Base-by-base conservation (phyloP, 2,329 filamentous ascomycete genomes). In the Beauveria bassiana region DNA sequence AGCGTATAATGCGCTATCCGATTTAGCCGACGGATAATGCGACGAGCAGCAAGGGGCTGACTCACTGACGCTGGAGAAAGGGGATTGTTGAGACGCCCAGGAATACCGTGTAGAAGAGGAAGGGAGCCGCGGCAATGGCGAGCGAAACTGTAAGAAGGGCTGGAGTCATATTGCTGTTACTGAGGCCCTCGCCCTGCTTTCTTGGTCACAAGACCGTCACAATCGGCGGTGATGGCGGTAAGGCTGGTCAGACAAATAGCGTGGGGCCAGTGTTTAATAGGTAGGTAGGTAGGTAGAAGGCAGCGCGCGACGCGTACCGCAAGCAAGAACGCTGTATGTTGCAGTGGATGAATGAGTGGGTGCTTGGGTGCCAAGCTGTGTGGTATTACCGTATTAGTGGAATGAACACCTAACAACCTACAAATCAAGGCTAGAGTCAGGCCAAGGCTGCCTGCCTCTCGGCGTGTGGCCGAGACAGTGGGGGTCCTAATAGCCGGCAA, bases 31-130 rank as follows among this genome's bases (percentile, higher is more conserved):
- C 40, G 28, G 10, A 34, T 31, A 8, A 22, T 47, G 16, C 18
- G 38, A 38, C 28, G 3, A 20, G 46, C 31, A 26, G 45, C 40
- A 24, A 34, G 34, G 49, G 18, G 20, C 46, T 34, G 26, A 43
- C 86, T 76, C 80, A 96, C 92, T 93, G 86, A 76, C 89, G 81
- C 72, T 98, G 93, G 58, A 96, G 77, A 67, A 80, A 84, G 3
- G 90, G 86, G 68, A 84, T 86, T 16, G 87, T 82, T 62, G 90
- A 76, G 10, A 88, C 75, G 2, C 81, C 75, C n/a, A 96, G 74
- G 64, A 89, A 86, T 31, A 82, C 70, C 20, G 84, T 75, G 74
- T 95, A 96, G 28, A 89, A 67, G 45, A 81, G 81, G 8, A 90
- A 78, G 16, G 85, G 79, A 18, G 80, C 79, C 16, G 79, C 83